Percentiles rank a stretch among this genome's conserved stretches.
Conservation (phyloP, 1,139 yeast genomes). For the Lodderomyces theae region DNA sequence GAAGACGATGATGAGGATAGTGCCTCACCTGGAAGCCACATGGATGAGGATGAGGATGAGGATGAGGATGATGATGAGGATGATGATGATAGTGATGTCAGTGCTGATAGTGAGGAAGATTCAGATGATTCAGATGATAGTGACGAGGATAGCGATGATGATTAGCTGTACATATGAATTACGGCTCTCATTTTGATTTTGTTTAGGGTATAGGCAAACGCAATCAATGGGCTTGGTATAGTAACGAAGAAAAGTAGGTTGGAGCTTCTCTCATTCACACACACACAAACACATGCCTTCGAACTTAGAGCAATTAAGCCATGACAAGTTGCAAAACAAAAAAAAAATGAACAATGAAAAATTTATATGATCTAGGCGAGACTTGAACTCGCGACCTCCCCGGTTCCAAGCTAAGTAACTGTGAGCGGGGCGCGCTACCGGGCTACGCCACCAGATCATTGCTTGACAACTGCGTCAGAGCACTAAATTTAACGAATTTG, state of each 20-base stretch:
- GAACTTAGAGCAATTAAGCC: no score
- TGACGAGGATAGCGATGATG: slow-evolving; percentile 3
- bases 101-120: slow-evolving; percentile 6
- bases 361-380: slow-evolving; percentile 33
- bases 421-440: slow-evolving; percentile 41
- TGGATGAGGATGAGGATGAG: slow-evolving; percentile 14
- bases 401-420: slow-evolving; percentile 8
- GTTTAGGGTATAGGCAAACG: background rate
- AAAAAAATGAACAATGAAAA: background rate
- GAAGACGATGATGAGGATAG: slow-evolving; percentile 60
- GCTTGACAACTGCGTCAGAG: slow-evolving; percentile 3
- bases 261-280: no score
- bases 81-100: slow-evolving; percentile 6
- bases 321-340: slow-evolving; percentile 12
- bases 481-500: background rate
- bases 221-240: no score
- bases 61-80: slow-evolving; percentile 19
- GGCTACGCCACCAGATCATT: slow-evolving; percentile 39
- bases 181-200: background rate
- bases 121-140: slow-evolving; percentile 3
- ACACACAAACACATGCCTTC: no score
- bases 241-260: no score
- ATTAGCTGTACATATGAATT: background rate
- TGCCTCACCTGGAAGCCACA: slow-evolving; percentile 25
- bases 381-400: slow-evolving; percentile 41